Percentiles rank a stretch among this genome's conserved stretches.
These are phyloP conservation scores for Puccinia horiana DNA, from an alignment of 1,284 basidiomycete species.

Conservation along the genomic window DNA sequence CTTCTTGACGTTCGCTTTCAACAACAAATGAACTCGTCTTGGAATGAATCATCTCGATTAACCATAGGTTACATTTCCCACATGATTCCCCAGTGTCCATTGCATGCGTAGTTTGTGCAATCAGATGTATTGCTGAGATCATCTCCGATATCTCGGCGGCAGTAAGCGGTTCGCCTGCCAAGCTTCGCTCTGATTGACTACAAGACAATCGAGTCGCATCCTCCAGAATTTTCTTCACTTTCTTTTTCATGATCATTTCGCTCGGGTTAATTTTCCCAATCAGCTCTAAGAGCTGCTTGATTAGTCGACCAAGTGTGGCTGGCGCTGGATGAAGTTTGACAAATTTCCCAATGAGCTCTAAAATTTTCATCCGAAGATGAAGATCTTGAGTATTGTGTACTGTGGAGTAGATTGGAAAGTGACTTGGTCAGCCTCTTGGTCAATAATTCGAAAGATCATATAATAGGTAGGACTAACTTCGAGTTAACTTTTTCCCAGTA, in stretches of 20 bases:
- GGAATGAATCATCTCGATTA: slow-evolving; percentile 16
- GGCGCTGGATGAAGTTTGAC: slow-evolving; percentile 30
- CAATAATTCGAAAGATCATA: not conserved
- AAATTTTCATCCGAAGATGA: slow-evolving; percentile 40
- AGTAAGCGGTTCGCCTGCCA: not conserved
- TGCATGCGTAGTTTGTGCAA: slow-evolving; percentile 8
- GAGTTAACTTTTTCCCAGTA: slow-evolving; percentile 9
- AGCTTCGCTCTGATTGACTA: slow-evolving; percentile 14
- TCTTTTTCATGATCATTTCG: slow-evolving; percentile 26
- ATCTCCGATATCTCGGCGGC: slow-evolving; percentile 7
- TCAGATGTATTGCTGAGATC: not conserved
- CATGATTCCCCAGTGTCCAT: slow-evolving; percentile 5
- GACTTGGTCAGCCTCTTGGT: not conserved
- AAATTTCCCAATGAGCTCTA: slow-evolving; percentile 40
- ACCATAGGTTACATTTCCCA: slow-evolving; percentile 28
- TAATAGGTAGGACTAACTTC: slow-evolving; percentile 10
- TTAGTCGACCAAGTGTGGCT: slow-evolving; percentile 1
- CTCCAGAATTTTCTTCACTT: slow-evolving; percentile 33
- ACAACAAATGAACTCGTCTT: not conserved
- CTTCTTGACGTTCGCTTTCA: not conserved
- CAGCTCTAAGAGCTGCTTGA: slow-evolving; percentile 29
- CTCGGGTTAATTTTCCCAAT: slow-evolving; percentile 19
- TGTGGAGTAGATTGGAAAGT: not conserved
- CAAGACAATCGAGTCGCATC: slow-evolving; percentile 2
- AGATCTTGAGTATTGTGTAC: slow-evolving; percentile 37